Evolutionary conservation across 176 grass and related monocot genomes (phyloP), one percentile per base, ranked within the genome.

Genomic region (Paspalum notatum): DNA sequence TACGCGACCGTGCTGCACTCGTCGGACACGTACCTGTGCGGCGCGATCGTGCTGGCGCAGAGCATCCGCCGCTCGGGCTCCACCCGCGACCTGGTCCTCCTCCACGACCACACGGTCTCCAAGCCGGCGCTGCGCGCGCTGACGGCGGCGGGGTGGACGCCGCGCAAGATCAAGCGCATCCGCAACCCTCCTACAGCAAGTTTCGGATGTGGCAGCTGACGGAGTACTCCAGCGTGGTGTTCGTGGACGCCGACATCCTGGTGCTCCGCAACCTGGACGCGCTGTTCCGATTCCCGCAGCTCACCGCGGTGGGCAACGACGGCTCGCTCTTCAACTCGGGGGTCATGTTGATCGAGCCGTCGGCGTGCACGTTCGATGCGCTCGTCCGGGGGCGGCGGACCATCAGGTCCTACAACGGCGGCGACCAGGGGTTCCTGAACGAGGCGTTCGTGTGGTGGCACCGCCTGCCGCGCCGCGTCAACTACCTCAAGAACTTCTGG

Each of bases 381-480:
- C 88, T 98, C 0, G 66, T 98, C 62, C 62, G 62, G 7, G 67
- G 55, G 14, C 85, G 90, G 6, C 74, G 85, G 14, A 79, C 91
- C 25, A 78, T 95, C 11, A 51, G 89, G 0, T 98, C 95, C 7
- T 98, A 98, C 95, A 98, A 98, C 71, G 95, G 95, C 54, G 95
- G 95, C 27, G 95, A 98, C 79, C 95, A 98, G 74, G 95, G 95
- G 18, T 95, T 93, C 86, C 88, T 98, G 6, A 98, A 98, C 86
- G 95, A 98, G 84, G 85, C 93, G 80, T 98, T 98, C 85, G 92
- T 91, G 40, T 98, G 92, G 96, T 98, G 96, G 96, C 96, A 98
- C 84, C 90, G 96, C 2, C 87, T 98, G 71, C 92, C 96, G 37
- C 83, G 88, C 11, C 83, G 96, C 1, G 83, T 93, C 8, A 98